Percentiles rank a stretch among this genome's conserved stretches.
Evolutionary conservation across 2,329 filamentous ascomycete species (phyloP).

Genomic region (Rhinocladiella mackenziei): DNA sequence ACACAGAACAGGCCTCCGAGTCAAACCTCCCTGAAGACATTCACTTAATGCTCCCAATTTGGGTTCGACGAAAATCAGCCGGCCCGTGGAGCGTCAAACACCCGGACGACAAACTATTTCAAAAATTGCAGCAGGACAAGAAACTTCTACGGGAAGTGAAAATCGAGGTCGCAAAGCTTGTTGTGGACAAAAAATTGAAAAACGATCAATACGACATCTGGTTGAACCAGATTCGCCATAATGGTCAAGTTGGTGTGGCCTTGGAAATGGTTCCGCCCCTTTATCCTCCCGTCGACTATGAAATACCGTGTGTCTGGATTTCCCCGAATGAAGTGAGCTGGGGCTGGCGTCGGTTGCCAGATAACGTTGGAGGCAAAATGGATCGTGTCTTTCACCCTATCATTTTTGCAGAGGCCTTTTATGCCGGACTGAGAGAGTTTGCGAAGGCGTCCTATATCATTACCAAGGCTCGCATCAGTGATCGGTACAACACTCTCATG

Average conservation of each 20-base stretch:
- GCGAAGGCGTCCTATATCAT: constrained; percentile 15
- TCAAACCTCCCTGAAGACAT: constrained; percentile 2
- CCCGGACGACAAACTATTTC: constrained; percentile 26
- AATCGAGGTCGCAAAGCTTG: constrained; percentile 7
- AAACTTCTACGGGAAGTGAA: constrained; percentile 20
- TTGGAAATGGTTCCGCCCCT: constrained; percentile 22
- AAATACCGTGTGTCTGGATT: constrained; percentile 25
- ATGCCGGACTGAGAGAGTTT: constrained; percentile 22
- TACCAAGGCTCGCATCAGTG: constrained; percentile 14
- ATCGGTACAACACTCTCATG: constrained; percentile 9
- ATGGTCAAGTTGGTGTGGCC: constrained; percentile 2
- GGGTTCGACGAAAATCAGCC: constrained; percentile 20
- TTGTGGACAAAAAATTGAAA: constrained; percentile 5
- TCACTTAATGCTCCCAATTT: constrained; percentile 25
- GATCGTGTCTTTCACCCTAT: constrained; percentile 25
- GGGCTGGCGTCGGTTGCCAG: constrained; percentile 23
- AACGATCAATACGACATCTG: constrained; percentile 4
- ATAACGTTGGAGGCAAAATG: constrained; percentile 22
- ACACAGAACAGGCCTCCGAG: not conserved
- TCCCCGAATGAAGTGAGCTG: constrained; percentile 8
- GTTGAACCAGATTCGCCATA: constrained; percentile 2
- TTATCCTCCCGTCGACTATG: constrained; percentile 20
- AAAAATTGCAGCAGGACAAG: constrained; percentile 22
- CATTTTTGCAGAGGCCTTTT: constrained; percentile 21
- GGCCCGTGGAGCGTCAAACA: too few species aligned